Percentiles rank a stretch among this genome's conserved stretches.
These are phyloP conservation scores for Lithohypha guttulata DNA, from an alignment of 2,329 filamentous ascomycete species.

Conservation along the genomic window DNA sequence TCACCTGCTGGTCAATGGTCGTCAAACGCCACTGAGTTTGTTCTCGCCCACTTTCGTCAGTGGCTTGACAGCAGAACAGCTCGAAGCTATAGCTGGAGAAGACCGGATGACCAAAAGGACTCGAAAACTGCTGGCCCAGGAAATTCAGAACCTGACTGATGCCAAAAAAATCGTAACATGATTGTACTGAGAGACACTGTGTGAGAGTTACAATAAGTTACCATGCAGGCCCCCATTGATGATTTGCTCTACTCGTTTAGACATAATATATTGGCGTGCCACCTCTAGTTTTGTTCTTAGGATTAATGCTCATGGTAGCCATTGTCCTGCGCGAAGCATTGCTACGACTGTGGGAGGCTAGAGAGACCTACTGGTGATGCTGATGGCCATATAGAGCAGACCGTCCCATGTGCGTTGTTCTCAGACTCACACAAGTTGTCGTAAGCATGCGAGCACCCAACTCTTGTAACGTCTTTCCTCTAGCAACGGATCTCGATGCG, in stretches of 20 bases:
- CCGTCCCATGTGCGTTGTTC: too few species aligned
- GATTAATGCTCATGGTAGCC: neutral
- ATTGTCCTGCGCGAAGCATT: neutral
- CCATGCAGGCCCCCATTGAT: too few species aligned
- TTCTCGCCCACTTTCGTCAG: slow-evolving; percentile 44
- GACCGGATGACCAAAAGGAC: slow-evolving; percentile 27
- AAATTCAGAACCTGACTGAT: slow-evolving; percentile 2
- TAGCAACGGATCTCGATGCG: neutral
- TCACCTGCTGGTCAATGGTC: slow-evolving; percentile 42
- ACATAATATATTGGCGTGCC: too few species aligned
- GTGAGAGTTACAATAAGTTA: too few species aligned
- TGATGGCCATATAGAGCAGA: too few species aligned
- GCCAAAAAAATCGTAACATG: slow-evolving; percentile 1
- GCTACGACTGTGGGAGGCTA: too few species aligned
- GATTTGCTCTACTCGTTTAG: too few species aligned
- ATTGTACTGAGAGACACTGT: too few species aligned
- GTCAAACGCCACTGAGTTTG: slow-evolving; percentile 41
- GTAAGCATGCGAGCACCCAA: slow-evolving; percentile 7
- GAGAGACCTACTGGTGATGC: too few species aligned
- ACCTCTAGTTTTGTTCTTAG: too few species aligned
- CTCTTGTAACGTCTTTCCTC: neutral
- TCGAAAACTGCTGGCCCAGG: slow-evolving; percentile 32
- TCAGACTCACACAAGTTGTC: too few species aligned
- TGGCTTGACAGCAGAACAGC: slow-evolving; percentile 36
- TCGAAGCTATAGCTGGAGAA: slow-evolving; percentile 50